Conservation (phyloP, 169 alveolate genomes). For the Plasmodium sp. region DNA sequence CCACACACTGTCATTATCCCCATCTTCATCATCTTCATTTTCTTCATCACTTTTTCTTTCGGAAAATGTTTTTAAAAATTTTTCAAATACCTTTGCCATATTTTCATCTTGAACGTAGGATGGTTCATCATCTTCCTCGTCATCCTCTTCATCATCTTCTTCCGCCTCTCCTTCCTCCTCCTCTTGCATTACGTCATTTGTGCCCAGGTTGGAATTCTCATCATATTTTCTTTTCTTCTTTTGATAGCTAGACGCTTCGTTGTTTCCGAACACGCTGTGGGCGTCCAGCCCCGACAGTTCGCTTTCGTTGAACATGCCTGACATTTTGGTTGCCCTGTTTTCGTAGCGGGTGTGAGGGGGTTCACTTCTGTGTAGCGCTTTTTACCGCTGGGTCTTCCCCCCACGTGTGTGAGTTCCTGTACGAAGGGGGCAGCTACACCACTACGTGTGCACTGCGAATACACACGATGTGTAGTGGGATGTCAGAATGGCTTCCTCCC, state of each 20-base stretch:
- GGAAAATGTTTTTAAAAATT: slow-evolving; percentile 78
- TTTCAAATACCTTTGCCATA: slow-evolving; percentile 84
- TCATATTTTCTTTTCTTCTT: slow-evolving; percentile 25
- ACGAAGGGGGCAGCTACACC: background rate
- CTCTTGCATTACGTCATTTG: background rate
- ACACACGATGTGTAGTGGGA: background rate
- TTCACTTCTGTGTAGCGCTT: background rate
- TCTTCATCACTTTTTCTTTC: slow-evolving; percentile 71
- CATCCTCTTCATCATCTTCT: slow-evolving; percentile 70
- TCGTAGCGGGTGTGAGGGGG: background rate
- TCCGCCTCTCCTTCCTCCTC: slow-evolving; percentile 35
- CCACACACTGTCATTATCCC: slow-evolving; percentile 56
- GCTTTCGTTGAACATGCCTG: slow-evolving; percentile 49
- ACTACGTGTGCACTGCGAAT: background rate
- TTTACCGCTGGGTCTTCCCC: background rate
- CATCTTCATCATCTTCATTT: slow-evolving; percentile 77
- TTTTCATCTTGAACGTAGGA: slow-evolving; percentile 85
- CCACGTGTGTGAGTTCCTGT: background rate
- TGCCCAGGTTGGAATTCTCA: slow-evolving; percentile 25
- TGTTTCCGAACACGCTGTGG: slow-evolving; percentile 54
- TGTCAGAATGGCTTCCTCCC: background rate
- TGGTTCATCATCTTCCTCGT: slow-evolving; percentile 80
- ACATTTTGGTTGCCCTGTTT: slow-evolving; percentile 2
- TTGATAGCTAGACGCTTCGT: slow-evolving; percentile 14
- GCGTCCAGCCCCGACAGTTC: slow-evolving; percentile 66